Percentiles rank a stretch among this genome's conserved stretches.
phyloP scores from a whole-genome alignment of 257 asterid species.

The Sherardia arvensis region DNA sequence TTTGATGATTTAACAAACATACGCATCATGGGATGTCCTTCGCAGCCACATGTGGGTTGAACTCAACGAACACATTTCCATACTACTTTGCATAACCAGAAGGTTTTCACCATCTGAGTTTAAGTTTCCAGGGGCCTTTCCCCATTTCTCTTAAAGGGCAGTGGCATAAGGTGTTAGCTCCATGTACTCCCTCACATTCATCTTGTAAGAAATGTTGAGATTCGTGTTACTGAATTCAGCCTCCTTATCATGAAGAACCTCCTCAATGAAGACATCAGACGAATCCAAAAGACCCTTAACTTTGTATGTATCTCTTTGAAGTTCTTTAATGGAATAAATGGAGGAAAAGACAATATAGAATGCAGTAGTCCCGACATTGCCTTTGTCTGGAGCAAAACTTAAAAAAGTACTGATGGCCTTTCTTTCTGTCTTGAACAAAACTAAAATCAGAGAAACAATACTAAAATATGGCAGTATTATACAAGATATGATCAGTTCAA shows the following conservation, averaged over 20 bases:
- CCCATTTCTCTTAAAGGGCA: conserved; percentile 94
- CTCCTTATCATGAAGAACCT: conserved; percentile 79
- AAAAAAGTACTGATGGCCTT: conserved; percentile 87
- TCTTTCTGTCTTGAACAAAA: conserved; percentile 46
- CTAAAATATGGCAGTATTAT: too few relatives aligned
- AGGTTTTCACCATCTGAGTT: conserved; percentile 95
- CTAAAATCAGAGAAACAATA: background rate
- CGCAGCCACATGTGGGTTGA: conserved; percentile 94
- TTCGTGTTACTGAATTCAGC: conserved; percentile 94
- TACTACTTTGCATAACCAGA: conserved; percentile 72
- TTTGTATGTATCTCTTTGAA: conserved; percentile 63
- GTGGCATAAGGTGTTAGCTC: conserved; percentile 64
- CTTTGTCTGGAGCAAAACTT: conserved; percentile 98
- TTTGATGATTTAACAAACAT: conserved; percentile 91
- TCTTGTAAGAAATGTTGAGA: conserved; percentile 79
- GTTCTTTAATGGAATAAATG: conserved; percentile 66
- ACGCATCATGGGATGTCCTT: conserved; percentile 95
- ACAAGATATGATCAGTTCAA: too few relatives aligned
- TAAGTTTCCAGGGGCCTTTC: conserved; percentile 88
- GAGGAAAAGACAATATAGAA: conserved; percentile 85
- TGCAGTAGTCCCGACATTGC: conserved; percentile 96
- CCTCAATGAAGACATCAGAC: conserved; percentile 73
- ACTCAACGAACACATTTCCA: conserved; percentile 79
- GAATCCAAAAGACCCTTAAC: conserved; percentile 84
- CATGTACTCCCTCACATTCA: conserved; percentile 82